Evolutionary conservation across 331 rosid species (phyloP), one percentile per base, ranked within the genome.

Genomic region (Telfairia occidentalis): DNA sequence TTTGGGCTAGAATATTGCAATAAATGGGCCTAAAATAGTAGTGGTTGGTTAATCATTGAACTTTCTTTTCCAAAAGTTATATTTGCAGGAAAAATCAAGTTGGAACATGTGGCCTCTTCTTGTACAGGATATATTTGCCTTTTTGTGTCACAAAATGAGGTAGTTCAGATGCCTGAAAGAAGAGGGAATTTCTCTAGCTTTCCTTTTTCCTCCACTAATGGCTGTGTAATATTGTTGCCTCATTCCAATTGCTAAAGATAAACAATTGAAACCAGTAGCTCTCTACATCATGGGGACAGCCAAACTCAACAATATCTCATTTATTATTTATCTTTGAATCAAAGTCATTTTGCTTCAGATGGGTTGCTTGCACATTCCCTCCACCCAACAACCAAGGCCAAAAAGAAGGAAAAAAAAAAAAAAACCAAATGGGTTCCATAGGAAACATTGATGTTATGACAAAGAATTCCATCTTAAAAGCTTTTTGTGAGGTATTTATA

Each of bases 261-360:
- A 65, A 30, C 71, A 74, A 52, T 54, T 55, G 26, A 16, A 34
- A 73, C 1, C 16, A 73, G 50, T 3, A 38, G 37, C 45, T 52
- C 67, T 74, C 73, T 72, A 32, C n/a, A 29, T 48, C 29, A 48
- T 48, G 60, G 76, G 60, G 76, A 71, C 76, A 48, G 76, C 60
- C 76, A 48, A 71, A 71, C 76, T 4, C 60, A 30, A 66, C 43
- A 61, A 52, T 65, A 78, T 67, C 74, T 61, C 59, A 40, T 82
- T 67, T 81, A 74, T 78, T 82, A 71, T 79, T 84, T 83, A 74
- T 76, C 90, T 85, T 92, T 74, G 82, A 82, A 87, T 78, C 86
- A 85, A 87, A 86, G 88, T 69, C 85, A 82, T 77, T 77, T 83
- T 73, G 78, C 75, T 71, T 80, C 49, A 82, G 42, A 78, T 58